Evolutionary conservation across 805 yeast species (phyloP).

Genomic region (Kodamaea lidongshanica): DNA sequence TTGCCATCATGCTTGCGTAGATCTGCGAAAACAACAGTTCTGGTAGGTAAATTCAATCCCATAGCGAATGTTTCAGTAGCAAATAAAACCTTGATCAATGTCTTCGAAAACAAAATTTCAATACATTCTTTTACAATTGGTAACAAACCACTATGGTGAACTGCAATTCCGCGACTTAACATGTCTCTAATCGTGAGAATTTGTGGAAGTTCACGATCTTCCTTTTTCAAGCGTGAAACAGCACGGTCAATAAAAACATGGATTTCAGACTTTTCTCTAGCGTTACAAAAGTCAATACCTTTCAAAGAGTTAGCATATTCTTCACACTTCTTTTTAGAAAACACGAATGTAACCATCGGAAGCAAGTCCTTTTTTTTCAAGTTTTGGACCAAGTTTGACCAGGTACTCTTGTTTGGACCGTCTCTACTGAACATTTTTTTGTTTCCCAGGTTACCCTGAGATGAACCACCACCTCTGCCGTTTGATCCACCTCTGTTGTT

Average conservation of each 20-base stretch:
- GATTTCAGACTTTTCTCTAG: constrained; percentile 83
- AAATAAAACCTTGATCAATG: constrained; percentile 82
- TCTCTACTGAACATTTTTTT: constrained; percentile 39
- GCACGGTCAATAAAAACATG: constrained; percentile 92
- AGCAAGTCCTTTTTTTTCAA: constrained; percentile 62
- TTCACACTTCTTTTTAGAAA: constrained; percentile 89
- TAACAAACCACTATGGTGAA: constrained; percentile 89
- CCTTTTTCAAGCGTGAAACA: constrained; percentile 73
- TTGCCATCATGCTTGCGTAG: constrained; percentile 88
- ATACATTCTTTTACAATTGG: constrained; percentile 93
- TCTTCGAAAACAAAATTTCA: constrained; percentile 83
- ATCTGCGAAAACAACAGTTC: constrained; percentile 89
- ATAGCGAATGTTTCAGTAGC: constrained; percentile 99
- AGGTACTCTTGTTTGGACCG: constrained; percentile 73
- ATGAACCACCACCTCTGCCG: constrained; percentile 22
- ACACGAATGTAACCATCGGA: constrained; percentile 91
- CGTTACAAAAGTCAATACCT: constrained; percentile 71
- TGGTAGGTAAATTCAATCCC: constrained; percentile 95
- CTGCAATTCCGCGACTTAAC: constrained; percentile 87
- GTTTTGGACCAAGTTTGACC: constrained; percentile 68
- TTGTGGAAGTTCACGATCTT: constrained; percentile 91
- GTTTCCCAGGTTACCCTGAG: too few species aligned
- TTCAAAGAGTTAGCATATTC: constrained; percentile 78
- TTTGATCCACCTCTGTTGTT: constrained; percentile 8
- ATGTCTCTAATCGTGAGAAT: constrained; percentile 75